These are phyloP conservation scores for Ustilago cynodontis DNA, from an alignment of 1,284 basidiomycete species.

Conservation along the genomic window DNA sequence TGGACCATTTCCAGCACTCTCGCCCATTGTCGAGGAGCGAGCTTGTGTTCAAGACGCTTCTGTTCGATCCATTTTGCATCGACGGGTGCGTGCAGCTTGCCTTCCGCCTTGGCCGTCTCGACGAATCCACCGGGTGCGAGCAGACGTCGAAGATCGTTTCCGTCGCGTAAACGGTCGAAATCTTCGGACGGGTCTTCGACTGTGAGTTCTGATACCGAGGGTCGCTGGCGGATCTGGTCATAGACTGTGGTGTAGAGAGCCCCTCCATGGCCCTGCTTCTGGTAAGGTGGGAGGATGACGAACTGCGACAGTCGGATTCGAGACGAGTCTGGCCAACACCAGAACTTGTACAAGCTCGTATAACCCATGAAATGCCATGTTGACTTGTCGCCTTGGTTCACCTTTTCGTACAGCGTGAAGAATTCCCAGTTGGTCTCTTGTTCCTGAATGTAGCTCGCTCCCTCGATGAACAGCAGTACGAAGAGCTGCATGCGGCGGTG, in stretches of 20 bases:
- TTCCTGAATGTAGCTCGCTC: slow-evolving; percentile 79
- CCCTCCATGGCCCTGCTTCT: slow-evolving; percentile 80
- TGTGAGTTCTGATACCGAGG: slow-evolving; percentile 86
- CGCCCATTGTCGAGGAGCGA: slow-evolving; percentile 93
- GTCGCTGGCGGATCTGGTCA: slow-evolving; percentile 78
- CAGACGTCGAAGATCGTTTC: slow-evolving; percentile 88
- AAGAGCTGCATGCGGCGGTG: slow-evolving; percentile 96
- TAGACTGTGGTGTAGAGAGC: slow-evolving; percentile 88
- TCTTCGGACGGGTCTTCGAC: slow-evolving; percentile 97
- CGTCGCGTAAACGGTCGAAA: slow-evolving; percentile 93
- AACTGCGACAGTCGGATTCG: slow-evolving; percentile 79
- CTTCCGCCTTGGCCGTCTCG: slow-evolving; percentile 70
- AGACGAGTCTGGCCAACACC: slow-evolving; percentile 56
- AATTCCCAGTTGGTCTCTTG: slow-evolving; percentile 72
- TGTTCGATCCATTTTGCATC: slow-evolving; percentile 83
- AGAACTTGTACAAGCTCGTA: slow-evolving; percentile 61
- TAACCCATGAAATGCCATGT: slow-evolving; percentile 80
- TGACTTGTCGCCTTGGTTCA: slow-evolving; percentile 70
- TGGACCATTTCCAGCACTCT: slow-evolving; percentile 92
- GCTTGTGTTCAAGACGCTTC: slow-evolving; percentile 85
- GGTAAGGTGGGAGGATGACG: slow-evolving; percentile 90
- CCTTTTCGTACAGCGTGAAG: slow-evolving; percentile 65
- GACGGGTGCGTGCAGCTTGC: slow-evolving; percentile 80
- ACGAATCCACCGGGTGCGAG: slow-evolving; percentile 76
- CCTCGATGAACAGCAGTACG: slow-evolving; percentile 94